A percentile compares a stretch with the other conserved stretches of the same genome.
Conservation (phyloP, 2,329 filamentous ascomycete genomes). For the Arthrobotrys sinensis region DNA sequence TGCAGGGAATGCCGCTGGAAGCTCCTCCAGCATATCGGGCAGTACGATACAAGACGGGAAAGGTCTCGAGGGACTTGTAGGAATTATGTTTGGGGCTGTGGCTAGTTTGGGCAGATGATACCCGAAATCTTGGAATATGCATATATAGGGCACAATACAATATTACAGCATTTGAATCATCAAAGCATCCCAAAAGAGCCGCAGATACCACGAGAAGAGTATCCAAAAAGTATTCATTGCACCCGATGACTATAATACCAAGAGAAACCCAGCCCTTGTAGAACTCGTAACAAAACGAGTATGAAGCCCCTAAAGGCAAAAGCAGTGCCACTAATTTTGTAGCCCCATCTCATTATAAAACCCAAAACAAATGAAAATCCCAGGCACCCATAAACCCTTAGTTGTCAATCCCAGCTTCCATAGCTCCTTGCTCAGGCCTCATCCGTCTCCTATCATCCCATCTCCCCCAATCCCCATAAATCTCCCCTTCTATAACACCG, state of each 20-base stretch:
- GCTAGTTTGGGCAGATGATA: conserved; percentile 53
- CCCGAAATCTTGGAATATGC: not conserved
- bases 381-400: not conserved
- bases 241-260: not conserved
- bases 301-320: not conserved
- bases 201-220: not conserved
- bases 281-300: no score
- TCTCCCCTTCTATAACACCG: conserved; percentile 50
- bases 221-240: not conserved
- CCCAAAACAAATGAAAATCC: not conserved
- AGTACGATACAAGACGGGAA: conserved; percentile 39
- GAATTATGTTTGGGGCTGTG: conserved; percentile 60
- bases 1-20: conserved; percentile 44
- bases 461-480: conserved; percentile 57
- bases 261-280: not conserved
- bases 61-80: conserved; percentile 54
- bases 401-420: not conserved
- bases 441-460: conserved; percentile 52
- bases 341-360: not conserved
- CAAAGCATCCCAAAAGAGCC: not conserved
- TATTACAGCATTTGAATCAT: not conserved
- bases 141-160: not conserved
- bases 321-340: no score
- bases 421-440: conserved; percentile 24
- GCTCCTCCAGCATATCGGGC: conserved; percentile 1